Percentiles rank a stretch among this genome's conserved stretches.
These are phyloP conservation scores for Chondrus crispus DNA, from an alignment of 23 red algal genomes.

Conservation along the genomic window DNA sequence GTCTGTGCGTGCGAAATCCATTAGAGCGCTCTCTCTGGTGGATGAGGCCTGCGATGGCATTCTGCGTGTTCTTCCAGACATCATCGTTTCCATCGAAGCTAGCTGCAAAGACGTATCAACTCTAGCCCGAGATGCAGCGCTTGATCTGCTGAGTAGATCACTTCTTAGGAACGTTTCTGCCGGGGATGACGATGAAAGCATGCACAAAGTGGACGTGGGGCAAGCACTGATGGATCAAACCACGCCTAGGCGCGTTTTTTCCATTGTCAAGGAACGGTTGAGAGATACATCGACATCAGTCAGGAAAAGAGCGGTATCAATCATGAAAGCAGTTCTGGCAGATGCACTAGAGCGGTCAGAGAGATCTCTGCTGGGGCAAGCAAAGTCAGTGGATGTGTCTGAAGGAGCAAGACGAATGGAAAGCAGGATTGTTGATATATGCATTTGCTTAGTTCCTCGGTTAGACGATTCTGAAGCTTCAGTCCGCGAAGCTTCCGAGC, in stretches of 20 bases:
- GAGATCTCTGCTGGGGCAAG: neutral
- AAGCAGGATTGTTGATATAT: conserved; percentile 36
- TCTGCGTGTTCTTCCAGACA: conserved; percentile 11
- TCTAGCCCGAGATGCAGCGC: conserved; percentile 41
- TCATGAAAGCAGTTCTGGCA: conserved; percentile 32
- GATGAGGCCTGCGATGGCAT: conserved; percentile 21
- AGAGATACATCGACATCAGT: conserved; percentile 50
- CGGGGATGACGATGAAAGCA: neutral
- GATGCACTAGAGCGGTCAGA: neutral
- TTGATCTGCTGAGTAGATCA: conserved; percentile 55
- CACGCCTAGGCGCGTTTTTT: conserved; percentile 19
- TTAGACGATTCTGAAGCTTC: conserved; percentile 45
- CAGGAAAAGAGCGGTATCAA: conserved; percentile 52
- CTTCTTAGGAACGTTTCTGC: neutral
- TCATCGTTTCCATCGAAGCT: conserved; percentile 36
- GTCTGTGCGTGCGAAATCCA: conserved; percentile 56
- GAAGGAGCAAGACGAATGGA: neutral
- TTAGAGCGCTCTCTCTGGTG: conserved; percentile 42
- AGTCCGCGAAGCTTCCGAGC: conserved; percentile 45
- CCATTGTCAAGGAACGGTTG: conserved; percentile 40
- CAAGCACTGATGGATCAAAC: neutral
- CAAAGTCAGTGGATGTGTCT: neutral
- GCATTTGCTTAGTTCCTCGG: conserved; percentile 30
- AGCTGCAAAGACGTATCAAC: conserved; percentile 62
- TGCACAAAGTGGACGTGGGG: neutral